Evolutionary conservation across 176 grass and related monocot species (phyloP).

Genomic region (Zoysia japonica): DNA sequence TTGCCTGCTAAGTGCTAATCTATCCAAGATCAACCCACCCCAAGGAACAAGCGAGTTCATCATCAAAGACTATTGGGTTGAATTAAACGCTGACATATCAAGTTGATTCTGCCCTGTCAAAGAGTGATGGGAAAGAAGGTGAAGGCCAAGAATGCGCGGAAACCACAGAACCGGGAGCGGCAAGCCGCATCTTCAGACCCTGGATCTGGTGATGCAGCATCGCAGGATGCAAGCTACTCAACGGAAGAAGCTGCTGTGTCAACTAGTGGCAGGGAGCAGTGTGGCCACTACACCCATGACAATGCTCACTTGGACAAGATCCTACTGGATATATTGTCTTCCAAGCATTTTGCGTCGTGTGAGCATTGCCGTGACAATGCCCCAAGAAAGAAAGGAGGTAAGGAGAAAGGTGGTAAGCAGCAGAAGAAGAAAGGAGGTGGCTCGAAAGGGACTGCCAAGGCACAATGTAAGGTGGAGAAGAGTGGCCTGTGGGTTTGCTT

Average conservation of each 20-base stretch:
- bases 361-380: constrained; percentile 86
- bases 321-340: constrained; percentile 59
- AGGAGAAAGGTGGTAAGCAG: constrained; percentile 63
- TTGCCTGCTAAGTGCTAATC: not conserved
- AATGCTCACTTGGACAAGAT: constrained; percentile 54
- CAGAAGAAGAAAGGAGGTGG: constrained; percentile 70
- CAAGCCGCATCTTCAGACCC: constrained; percentile 8
- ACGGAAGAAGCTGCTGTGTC: constrained; percentile 36
- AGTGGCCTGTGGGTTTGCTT: constrained; percentile 76
- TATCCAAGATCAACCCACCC: not conserved
- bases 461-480: constrained; percentile 44
- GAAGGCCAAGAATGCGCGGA: not conserved
- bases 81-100: not conserved
- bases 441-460: constrained; percentile 26
- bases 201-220: constrained; percentile 47
- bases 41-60: not conserved
- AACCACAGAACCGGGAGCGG: not conserved
- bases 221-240: constrained; percentile 31
- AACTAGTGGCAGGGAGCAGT: constrained; percentile 54
- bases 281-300: constrained; percentile 56
- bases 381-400: constrained; percentile 45
- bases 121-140: constrained; percentile 3
- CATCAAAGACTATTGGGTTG: not conserved
- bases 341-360: constrained; percentile 50
- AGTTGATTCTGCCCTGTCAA: not conserved